Percentiles rank a stretch among this genome's conserved stretches.
Conservation (phyloP, 768 basidiomycete genomes). For the Auricularia heimuer region DNA sequence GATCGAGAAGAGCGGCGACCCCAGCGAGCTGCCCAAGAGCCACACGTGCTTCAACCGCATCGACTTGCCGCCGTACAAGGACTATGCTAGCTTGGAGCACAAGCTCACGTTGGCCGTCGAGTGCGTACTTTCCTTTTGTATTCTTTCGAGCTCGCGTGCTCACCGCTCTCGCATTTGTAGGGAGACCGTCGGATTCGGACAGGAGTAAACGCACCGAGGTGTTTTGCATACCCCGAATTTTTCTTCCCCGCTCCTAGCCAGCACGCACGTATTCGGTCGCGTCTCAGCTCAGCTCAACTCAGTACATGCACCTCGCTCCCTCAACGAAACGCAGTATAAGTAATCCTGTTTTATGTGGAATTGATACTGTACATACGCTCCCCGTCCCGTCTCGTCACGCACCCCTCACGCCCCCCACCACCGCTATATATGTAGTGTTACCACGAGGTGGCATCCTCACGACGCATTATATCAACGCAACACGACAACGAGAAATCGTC, state of each 20-base stretch:
- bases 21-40: slow-evolving; percentile 88
- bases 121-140: slow-evolving; percentile 38
- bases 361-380: neutral
- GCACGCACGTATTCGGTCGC: neutral
- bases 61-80: slow-evolving; percentile 94
- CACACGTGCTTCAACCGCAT: slow-evolving; percentile 86
- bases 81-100: slow-evolving; percentile 87
- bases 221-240: neutral
- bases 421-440: too few species aligned
- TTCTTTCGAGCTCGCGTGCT: slow-evolving; percentile 3
- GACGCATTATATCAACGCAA: too few species aligned
- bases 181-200: slow-evolving; percentile 91
- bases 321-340: neutral
- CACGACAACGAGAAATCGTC: too few species aligned
- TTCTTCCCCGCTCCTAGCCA: neutral
- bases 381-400: too few species aligned
- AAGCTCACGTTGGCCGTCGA: slow-evolving; percentile 92
- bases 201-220: slow-evolving; percentile 46
- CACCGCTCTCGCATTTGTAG: slow-evolving; percentile 27
- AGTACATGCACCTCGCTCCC: neutral
- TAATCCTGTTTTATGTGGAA: neutral
- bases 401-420: too few species aligned
- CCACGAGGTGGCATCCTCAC: too few species aligned
- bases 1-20: slow-evolving; percentile 97
- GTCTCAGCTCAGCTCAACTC: neutral